phyloP scores from a whole-genome alignment of 441 rosid species.

The Euphorbia schlechtendalii region DNA sequence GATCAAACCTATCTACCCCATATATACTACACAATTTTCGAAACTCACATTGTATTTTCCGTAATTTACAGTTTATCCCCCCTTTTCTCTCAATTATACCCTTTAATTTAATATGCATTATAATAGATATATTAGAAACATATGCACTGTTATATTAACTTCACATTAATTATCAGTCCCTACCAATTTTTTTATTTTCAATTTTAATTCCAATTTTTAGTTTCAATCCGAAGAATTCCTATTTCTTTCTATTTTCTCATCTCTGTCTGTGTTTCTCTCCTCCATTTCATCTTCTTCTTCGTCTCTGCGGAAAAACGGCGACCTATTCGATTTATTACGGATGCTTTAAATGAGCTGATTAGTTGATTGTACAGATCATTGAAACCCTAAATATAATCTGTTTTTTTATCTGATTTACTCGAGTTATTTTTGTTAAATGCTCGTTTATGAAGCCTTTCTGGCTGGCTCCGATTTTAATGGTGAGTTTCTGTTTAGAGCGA shows the following conservation, averaged over 20 bases:
- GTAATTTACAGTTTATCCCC: slow-evolving; percentile 4
- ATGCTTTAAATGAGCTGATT: background rate
- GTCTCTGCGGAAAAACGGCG: slow-evolving; percentile 3
- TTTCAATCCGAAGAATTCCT: background rate
- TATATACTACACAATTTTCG: slow-evolving; percentile 6
- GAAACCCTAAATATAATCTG: background rate
- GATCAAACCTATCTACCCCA: background rate
- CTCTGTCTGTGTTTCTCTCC: background rate
- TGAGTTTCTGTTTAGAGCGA: slow-evolving; percentile 13
- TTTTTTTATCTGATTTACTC: background rate
- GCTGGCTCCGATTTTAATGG: slow-evolving; percentile 31
- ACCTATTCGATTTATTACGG: background rate
- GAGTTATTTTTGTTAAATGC: slow-evolving; percentile 17
- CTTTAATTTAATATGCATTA: background rate
- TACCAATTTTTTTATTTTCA: background rate
- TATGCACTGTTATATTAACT: background rate
- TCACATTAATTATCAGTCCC: background rate
- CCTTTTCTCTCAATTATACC: slow-evolving; percentile 4
- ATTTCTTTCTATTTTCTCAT: background rate
- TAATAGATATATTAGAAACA: background rate
- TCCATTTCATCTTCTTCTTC: background rate
- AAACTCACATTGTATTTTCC: background rate
- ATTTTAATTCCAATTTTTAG: background rate
- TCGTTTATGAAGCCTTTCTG: slow-evolving; percentile 50
- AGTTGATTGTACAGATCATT: slow-evolving; percentile 15